Percentiles rank a stretch among this genome's conserved stretches.
Evolutionary conservation across 495 filamentous ascomycete genomes (phyloP).

Genomic region (Rhypophila decipiens): DNA sequence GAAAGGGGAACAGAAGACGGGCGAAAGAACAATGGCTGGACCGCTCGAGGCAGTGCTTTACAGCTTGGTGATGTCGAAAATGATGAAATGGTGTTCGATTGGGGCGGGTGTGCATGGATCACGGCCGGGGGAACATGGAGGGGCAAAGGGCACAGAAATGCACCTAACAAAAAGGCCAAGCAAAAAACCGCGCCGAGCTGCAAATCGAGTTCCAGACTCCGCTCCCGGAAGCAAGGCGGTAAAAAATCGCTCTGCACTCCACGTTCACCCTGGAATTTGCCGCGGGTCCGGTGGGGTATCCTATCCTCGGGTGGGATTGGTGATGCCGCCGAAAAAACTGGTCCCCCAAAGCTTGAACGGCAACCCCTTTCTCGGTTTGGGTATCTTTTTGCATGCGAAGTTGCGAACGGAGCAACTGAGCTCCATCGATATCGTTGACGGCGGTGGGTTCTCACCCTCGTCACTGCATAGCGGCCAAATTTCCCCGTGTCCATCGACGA

Average conservation of each 20-base stretch:
- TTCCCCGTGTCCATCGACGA: not conserved
- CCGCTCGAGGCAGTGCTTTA: not conserved
- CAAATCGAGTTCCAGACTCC: not conserved
- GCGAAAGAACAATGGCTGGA: not conserved
- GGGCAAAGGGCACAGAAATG: not conserved
- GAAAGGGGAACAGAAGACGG: not conserved
- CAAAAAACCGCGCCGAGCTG: not conserved
- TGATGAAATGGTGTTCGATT: not conserved
- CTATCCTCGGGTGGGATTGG: not conserved
- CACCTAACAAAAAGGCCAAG: not conserved
- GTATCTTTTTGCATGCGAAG: too few relatives aligned
- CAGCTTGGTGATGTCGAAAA: not conserved
- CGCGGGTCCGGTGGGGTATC: not conserved
- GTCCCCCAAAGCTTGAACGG: not conserved
- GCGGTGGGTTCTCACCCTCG: not conserved
- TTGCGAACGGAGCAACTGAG: too few relatives aligned
- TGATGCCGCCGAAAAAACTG: not conserved
- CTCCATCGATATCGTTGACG: not conserved
- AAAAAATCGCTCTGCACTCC: slow-evolving; percentile 7
- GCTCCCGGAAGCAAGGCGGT: not conserved
- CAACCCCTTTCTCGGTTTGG: too few relatives aligned
- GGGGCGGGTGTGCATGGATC: not conserved
- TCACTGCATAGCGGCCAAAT: not conserved
- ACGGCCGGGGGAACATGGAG: not conserved
- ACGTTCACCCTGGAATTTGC: slow-evolving; percentile 12